phyloP scores from a whole-genome alignment of 2,329 filamentous ascomycete species.

The Colletotrichum nymphaeae region DNA sequence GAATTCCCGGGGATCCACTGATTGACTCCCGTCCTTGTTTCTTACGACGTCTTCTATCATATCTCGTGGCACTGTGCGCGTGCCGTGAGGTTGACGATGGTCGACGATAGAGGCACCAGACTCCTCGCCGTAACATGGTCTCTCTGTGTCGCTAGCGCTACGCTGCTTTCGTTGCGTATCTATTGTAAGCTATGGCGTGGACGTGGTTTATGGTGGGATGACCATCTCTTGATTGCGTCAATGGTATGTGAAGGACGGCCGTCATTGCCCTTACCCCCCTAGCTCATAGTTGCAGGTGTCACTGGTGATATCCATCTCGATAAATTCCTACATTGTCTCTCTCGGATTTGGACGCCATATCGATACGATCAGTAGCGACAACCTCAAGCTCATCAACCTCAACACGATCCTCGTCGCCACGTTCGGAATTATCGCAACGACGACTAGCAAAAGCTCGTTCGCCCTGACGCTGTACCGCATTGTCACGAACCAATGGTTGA shows the following conservation, averaged over 20 bases:
- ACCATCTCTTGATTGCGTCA: slow-evolving; percentile 47
- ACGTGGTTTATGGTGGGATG: slow-evolving; percentile 51
- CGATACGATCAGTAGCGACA: slow-evolving; percentile 36
- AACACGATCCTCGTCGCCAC: slow-evolving; percentile 38
- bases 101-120: slow-evolving; percentile 41
- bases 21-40: background rate
- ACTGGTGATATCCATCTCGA: slow-evolving; percentile 43
- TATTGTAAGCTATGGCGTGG: slow-evolving; percentile 51
- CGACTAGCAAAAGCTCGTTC: slow-evolving; percentile 39
- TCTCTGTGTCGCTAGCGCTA: slow-evolving; percentile 38
- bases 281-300: background rate
- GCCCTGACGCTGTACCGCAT: slow-evolving; percentile 39
- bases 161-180: slow-evolving; percentile 45
- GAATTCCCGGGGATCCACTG: background rate
- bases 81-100: slow-evolving; percentile 22
- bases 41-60: background rate
- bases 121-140: slow-evolving; percentile 47
- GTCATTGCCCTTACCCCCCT: background rate
- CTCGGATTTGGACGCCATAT: slow-evolving; percentile 41
- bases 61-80: background rate
- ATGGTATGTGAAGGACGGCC: slow-evolving; percentile 45
- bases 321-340: slow-evolving; percentile 46
- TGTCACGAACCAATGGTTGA: slow-evolving; percentile 38
- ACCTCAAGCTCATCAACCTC: slow-evolving; percentile 36
- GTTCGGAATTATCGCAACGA: slow-evolving; percentile 38